Evolutionary conservation across 139 green algal species (phyloP).

Genomic region (Deuterostichococcus epilithicus): DNA sequence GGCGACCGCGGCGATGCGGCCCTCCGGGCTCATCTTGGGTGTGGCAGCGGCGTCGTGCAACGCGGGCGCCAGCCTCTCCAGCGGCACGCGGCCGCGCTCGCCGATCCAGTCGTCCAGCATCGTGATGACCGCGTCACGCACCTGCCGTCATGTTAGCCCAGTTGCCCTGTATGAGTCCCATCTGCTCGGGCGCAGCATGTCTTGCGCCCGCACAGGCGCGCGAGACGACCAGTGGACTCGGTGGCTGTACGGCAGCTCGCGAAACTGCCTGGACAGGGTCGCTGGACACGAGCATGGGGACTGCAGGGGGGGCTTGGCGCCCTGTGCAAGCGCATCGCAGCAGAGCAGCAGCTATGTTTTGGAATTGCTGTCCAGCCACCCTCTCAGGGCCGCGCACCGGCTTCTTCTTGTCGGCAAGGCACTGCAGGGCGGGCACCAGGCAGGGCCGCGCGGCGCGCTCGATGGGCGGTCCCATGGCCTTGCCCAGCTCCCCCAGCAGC

Average conservation of each 20-base stretch:
- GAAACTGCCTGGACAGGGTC: no score
- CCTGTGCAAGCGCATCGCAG: no score
- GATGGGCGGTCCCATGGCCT: constrained; percentile 77
- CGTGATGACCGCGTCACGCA: constrained; percentile 67
- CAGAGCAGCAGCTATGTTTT: no score
- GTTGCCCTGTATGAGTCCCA: constrained; percentile 6
- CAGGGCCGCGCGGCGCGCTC: constrained; percentile 49
- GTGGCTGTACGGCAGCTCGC: no score
- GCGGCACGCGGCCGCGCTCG: constrained; percentile 13
- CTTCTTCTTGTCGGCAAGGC: constrained; percentile 87
- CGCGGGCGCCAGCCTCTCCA: constrained; percentile 48
- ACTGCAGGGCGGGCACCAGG: constrained; percentile 61
- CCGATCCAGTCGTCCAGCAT: constrained; percentile 77
- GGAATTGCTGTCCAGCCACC: background rate
- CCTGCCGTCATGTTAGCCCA: constrained; percentile 34
- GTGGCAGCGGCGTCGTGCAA: constrained; percentile 48
- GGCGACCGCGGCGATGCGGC: background rate
- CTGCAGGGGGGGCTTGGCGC: no score
- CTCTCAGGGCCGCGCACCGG: constrained; percentile 27
- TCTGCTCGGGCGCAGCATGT: no score
- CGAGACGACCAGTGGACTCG: no score
- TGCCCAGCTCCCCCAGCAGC: constrained; percentile 73
- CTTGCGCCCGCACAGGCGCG: no score
- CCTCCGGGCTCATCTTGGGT: constrained; percentile 44
- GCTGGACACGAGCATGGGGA: no score